Conservation (phyloP, 495 filamentous ascomycete genomes). For the Diplogelasinospora grovesii region DNA sequence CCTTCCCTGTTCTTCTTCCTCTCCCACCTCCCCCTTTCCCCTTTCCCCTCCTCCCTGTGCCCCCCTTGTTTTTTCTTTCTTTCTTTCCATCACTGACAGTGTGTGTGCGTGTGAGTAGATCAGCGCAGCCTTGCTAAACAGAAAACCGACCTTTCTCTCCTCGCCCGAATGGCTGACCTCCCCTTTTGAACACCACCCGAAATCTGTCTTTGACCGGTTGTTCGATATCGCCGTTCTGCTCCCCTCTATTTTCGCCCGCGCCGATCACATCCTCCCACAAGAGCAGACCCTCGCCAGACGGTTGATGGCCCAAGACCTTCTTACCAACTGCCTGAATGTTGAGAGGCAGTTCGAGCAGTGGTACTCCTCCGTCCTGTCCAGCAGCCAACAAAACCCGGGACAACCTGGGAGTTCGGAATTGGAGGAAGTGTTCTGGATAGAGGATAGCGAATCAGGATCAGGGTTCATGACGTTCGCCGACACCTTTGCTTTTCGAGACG, state of each 20-base stretch:
- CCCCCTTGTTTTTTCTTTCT: no score
- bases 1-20: not conserved
- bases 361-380: conserved; percentile 24
- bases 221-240: conserved; percentile 35
- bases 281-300: conserved; percentile 25
- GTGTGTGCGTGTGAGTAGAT: no score
- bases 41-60: no score
- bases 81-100: no score
- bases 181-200: conserved; percentile 38
- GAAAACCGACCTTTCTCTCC: conserved; percentile 35
- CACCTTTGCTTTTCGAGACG: conserved; percentile 27
- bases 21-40: no score
- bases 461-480: conserved; percentile 29
- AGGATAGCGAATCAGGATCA: conserved; percentile 1
- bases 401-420: no score
- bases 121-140: conserved; percentile 35
- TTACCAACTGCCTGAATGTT: conserved; percentile 33
- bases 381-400: conserved; percentile 1
- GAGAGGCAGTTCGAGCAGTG: conserved; percentile 35
- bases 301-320: conserved; percentile 34
- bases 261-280: conserved; percentile 25
- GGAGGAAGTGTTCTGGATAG: conserved; percentile 13
- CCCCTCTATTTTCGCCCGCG: conserved; percentile 30
- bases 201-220: conserved; percentile 36
- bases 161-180: conserved; percentile 37